A percentile compares a stretch with the other conserved stretches of the same genome.
Conservation (phyloP, 1,284 basidiomycete species). For the Trichosporon sp. region DNA sequence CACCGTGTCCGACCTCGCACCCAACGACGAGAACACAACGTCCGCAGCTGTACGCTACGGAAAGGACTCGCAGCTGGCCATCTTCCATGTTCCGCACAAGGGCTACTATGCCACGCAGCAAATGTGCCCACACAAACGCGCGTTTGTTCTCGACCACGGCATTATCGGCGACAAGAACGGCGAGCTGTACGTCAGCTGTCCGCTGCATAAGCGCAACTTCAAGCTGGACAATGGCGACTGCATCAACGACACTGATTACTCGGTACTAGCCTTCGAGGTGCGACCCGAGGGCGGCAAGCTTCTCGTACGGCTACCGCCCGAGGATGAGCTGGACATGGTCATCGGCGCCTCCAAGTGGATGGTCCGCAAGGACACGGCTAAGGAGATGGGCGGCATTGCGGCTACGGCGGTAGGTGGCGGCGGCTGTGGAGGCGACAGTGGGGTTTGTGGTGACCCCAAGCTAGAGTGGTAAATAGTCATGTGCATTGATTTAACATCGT, state of each 20-base stretch:
- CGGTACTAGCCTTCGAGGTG: conserved; percentile 68
- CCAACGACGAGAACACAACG: too few species aligned
- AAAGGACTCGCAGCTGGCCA: too few species aligned
- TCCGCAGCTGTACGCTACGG: conserved; percentile 48
- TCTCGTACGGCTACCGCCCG: conserved; percentile 64
- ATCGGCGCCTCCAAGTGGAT: conserved; percentile 65
- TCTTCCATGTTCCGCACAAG: too few species aligned
- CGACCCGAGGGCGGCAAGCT: conserved; percentile 61
- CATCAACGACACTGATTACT: conserved; percentile 67
- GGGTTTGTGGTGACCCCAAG: too few species aligned
- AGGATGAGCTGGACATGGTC: conserved; percentile 65
- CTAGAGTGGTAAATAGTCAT: too few species aligned
- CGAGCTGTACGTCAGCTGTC: conserved; percentile 46
- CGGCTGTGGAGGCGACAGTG: too few species aligned
- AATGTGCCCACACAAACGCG: too few species aligned
- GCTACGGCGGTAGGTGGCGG: too few species aligned
- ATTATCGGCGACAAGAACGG: conserved; percentile 67
- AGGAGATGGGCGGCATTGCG: too few species aligned
- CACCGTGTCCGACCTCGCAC: too few species aligned
- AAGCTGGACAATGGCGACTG: conserved; percentile 65
- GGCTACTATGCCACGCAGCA: too few species aligned
- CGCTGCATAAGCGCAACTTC: conserved; percentile 73
- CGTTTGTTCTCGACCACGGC: conserved; percentile 71
- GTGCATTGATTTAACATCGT: too few species aligned
- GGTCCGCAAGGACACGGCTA: conserved; percentile 35